Evolutionary conservation across 129 eudicot genomes (phyloP), one percentile per base, ranked within the genome.

Genomic region (Artemisia argyi): DNA sequence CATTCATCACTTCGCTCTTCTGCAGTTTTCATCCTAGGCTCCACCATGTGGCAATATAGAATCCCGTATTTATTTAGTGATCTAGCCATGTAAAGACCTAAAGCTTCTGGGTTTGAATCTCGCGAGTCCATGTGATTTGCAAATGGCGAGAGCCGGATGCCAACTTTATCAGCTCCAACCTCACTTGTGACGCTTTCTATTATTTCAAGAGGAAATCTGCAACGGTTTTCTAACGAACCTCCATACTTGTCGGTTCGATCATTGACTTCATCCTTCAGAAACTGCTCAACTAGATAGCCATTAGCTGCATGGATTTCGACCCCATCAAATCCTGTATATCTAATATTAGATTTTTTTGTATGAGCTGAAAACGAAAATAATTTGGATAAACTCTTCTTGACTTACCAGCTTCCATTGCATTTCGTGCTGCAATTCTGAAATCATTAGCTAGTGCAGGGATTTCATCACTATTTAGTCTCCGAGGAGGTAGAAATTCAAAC

Each of bases 201-300:
- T 11, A 74, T 63, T 53, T 83, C 66, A 5, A 74, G 47, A 15
- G 76, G 46, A 51, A 83, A 79, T 66, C 72, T 74, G 66, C 87
- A 78, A 55, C 87, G 74, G 13, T 83, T 83, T 42, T 79, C 79
- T 55, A 83, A 55, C 1, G 79, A 76, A 30, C 82, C 82, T 3
- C 87, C 84, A 61, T 83, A 79, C 32, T 75, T 47, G 7, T 79
- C 81, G 0, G 72, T 79, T 39, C 83, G 79, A 57, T 83, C 84
- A 67, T 83, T 83, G 42, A 79, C 65, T 51, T 68, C 56, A 32
- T 79, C 83, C 68, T 83, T 79, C 67, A 75, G 17, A 56, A 83
- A 79, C 64, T 83, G 87, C 69, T 79, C 83, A 11, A 75, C 53
- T 55, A 83, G 81, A 67, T 28, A 83, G 4, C 87, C 87, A 16